Evolutionary conservation across 2,329 filamentous ascomycete species (phyloP), one percentile per base, ranked within the genome.

Genomic region (Penicillium sp.): DNA sequence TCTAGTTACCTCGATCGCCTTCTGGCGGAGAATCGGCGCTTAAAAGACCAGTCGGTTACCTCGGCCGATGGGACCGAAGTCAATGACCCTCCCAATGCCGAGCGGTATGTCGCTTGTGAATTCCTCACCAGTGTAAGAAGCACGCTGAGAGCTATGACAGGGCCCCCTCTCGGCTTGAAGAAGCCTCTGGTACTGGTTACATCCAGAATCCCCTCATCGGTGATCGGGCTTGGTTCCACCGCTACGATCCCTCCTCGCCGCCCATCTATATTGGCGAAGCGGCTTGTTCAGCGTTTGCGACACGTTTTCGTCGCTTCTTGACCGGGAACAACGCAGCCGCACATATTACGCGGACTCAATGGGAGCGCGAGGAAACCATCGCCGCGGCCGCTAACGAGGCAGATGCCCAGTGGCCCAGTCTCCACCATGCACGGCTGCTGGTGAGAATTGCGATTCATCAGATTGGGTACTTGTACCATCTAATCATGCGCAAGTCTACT

Each of bases 281-380:
- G 20, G 64, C 64, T 15, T 67, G 63, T 40, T 65, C 64, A 11
- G 65, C 65, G 3, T 68, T 68, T 50, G 65, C 64, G 7, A 66
- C 61, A 10, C 60, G 63, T 17, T 59, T 68, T 41, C 60, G 64
- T 9, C 61, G 63, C 16, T 64, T 63, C 27, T 46, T 68, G 13
- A 59, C 56, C 0, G 62, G 57, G 0, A 59, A 59, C 33, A 61
- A 54, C 43, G 47, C 54, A 7, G 54, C 57, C 7, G 48, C 60
- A 4, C 58, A 64, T 45, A 64, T 67, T 26, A 41, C 62, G 4
- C 54, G 61, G 16, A 64, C 59, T 11, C 60, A 65, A 33, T 65
- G 59, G 45, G 58, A 62, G 29, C 53, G 48, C 14, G 61, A 65
- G 39, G 54, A 57, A 13, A 53, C 53, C 5, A 57, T 65, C 14